These are phyloP conservation scores for Exophiala sp. DNA, from an alignment of 2,329 filamentous ascomycete species.

Conservation along the genomic window DNA sequence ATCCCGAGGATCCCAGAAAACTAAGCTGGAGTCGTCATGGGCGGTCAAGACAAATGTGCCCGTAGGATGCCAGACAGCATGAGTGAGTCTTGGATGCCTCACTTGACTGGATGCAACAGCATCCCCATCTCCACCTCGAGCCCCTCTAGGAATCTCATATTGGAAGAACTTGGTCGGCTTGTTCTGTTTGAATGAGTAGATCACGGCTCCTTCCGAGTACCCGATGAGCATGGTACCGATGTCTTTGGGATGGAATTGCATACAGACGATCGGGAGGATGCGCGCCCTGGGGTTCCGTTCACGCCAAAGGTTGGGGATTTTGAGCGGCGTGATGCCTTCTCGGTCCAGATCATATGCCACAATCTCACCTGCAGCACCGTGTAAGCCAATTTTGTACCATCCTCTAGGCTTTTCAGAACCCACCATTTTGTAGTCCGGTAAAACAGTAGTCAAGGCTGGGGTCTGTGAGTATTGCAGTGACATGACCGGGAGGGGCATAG, in stretches of 20 bases:
- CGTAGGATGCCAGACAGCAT: slow-evolving; percentile 90
- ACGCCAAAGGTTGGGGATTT: slow-evolving; percentile 80
- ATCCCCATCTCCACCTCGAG: slow-evolving; percentile 70
- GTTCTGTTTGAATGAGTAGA: slow-evolving; percentile 94
- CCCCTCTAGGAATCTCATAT: slow-evolving; percentile 73
- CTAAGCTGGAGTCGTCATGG: slow-evolving; percentile 84
- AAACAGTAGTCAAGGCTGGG: slow-evolving; percentile 92
- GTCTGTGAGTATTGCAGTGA: slow-evolving; percentile 70
- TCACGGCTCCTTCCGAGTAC: slow-evolving; percentile 80
- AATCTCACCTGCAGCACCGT: slow-evolving; percentile 57
- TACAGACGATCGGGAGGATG: slow-evolving; percentile 61
- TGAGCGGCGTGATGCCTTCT: slow-evolving; percentile 67
- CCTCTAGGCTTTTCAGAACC: slow-evolving; percentile 17
- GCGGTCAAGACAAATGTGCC: slow-evolving; percentile 82
- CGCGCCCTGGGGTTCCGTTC: slow-evolving; percentile 63
- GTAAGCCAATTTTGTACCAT: slow-evolving; percentile 5
- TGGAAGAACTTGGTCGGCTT: slow-evolving; percentile 70
- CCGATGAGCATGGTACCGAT: slow-evolving; percentile 85
- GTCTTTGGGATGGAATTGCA: slow-evolving; percentile 84
- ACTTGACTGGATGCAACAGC: slow-evolving; percentile 49
- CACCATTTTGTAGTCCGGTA: slow-evolving; percentile 68
- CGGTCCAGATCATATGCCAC: slow-evolving; percentile 91
- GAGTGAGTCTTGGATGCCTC: slow-evolving; percentile 68
- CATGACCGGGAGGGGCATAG: slow-evolving; percentile 70
- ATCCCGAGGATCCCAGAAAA: slow-evolving; percentile 91